phyloP scores from a whole-genome alignment of 2,329 filamentous ascomycete species.

The Coniella lustricola region DNA sequence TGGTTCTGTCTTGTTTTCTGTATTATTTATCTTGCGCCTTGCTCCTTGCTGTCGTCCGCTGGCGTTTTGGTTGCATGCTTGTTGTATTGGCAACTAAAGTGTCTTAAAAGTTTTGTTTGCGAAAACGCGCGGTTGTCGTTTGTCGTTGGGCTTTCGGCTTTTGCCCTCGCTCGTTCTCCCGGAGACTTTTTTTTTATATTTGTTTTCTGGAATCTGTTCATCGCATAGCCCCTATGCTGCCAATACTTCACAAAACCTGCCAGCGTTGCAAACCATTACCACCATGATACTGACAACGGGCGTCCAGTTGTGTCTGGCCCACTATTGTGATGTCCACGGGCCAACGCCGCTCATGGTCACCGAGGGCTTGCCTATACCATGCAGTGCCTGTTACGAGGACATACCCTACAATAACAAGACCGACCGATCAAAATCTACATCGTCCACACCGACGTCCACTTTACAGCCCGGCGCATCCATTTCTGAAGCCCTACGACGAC shows the following conservation, averaged over 20 bases:
- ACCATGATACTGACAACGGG: conserved; percentile 32
- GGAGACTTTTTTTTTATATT: neutral
- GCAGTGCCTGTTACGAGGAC: conserved; percentile 49
- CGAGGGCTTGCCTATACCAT: conserved; percentile 56
- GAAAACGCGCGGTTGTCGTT: too few species aligned
- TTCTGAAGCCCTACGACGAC: conserved; percentile 40
- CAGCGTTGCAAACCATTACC: neutral
- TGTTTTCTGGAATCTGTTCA: conserved; percentile 1
- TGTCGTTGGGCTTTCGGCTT: too few species aligned
- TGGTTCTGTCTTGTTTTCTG: neutral
- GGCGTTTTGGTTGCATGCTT: neutral
- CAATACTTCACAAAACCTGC: neutral
- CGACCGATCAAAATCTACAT: conserved; percentile 34
- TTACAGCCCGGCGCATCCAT: conserved; percentile 29
- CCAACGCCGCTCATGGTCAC: conserved; percentile 65
- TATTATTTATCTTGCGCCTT: neutral
- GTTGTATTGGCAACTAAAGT: neutral
- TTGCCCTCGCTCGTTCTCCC: neutral
- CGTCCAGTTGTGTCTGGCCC: conserved; percentile 59
- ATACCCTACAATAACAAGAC: conserved; percentile 22
- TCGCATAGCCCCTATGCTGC: neutral
- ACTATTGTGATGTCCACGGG: conserved; percentile 65
- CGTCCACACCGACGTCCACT: conserved; percentile 28
- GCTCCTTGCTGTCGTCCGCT: neutral
- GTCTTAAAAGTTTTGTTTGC: neutral